These are phyloP conservation scores for Rutstroemia sp. DNA, from an alignment of 2,329 filamentous ascomycete species.

Conservation along the genomic window DNA sequence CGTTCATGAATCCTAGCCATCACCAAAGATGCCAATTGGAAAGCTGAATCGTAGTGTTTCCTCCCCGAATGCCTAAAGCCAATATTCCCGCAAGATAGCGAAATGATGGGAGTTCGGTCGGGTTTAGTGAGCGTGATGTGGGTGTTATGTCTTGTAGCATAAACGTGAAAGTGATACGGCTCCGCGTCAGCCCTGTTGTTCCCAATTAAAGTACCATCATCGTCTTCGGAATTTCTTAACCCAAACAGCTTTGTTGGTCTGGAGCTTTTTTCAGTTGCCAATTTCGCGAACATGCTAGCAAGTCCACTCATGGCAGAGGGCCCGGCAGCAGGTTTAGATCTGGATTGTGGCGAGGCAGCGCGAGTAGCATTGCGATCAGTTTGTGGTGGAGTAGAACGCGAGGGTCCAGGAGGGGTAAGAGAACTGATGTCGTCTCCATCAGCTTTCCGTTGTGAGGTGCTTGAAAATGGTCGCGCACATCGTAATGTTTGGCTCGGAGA, in stretches of 20 bases:
- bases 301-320: background rate
- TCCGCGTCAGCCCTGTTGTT: slow-evolving; percentile 37
- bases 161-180: slow-evolving; percentile 83
- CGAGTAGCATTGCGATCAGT: no score
- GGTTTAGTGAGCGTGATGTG: slow-evolving; percentile 86
- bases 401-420: background rate
- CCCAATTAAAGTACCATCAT: slow-evolving; percentile 18
- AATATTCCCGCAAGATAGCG: slow-evolving; percentile 75
- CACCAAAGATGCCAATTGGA: slow-evolving; percentile 79
- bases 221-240: no score
- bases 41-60: slow-evolving; percentile 82
- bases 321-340: background rate
- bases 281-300: background rate
- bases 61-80: slow-evolving; percentile 82
- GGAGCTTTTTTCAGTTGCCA: background rate
- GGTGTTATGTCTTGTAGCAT: slow-evolving; percentile 85
- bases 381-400: background rate
- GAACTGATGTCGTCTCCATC: background rate
- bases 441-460: slow-evolving; percentile 22
- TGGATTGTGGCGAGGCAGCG: background rate
- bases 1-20: slow-evolving; percentile 79
- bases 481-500: slow-evolving; percentile 7
- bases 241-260: background rate
- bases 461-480: slow-evolving; percentile 30
- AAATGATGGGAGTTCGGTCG: slow-evolving; percentile 70